Base-by-base conservation (phyloP, 345 rosid species). In the Dipteronia dyeriana region DNA sequence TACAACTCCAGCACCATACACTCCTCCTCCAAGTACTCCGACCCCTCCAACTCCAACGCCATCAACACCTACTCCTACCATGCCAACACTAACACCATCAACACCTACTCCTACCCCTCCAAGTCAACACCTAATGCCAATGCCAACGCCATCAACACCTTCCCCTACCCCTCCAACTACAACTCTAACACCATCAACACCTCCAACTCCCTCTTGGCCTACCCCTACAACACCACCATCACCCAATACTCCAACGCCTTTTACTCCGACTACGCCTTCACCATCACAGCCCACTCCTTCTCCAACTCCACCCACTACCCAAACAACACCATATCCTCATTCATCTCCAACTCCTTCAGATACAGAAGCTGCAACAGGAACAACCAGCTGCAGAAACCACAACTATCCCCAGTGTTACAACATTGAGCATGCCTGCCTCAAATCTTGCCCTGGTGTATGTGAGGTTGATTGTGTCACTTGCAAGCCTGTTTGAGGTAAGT, bases 401-500 rank as follows among this genome's bases (percentile, higher is more conserved):
- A 75, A 66, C 9, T 87, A 79, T 64, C 76, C 85, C 67, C 74
- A 79, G 1, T 92, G 94, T 82, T 88, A 84, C 54, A 80, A 81
- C 70, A 23, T 67, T 65, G 82, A 84, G 81, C 80, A 82, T 29
- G 22, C 7, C 29, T 86, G 97, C 80, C 97, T 90, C 1, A 66
- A 41, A 41, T 29, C 74, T 57, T 90, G 97, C 76, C 88, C 91
- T 9, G 68, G 67, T 63, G 84, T 82, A 70, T 92, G 93, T 66
- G 80, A 80, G 59, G 90, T 87, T 13, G 91, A 89, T 62, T 92
- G 97, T 10, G 81, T 77, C 57, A 86, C 90, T 75, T 90, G 92
- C 91, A 90, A 84, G 70, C 84, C 90, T 66, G 74, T 87, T 45
- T 92, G 97, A 79, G 77, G 88, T 89, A 88, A 75, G 88, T 71